Conservation (phyloP, 2,329 filamentous ascomycete genomes). For the Trichophyton schoenleinii region DNA sequence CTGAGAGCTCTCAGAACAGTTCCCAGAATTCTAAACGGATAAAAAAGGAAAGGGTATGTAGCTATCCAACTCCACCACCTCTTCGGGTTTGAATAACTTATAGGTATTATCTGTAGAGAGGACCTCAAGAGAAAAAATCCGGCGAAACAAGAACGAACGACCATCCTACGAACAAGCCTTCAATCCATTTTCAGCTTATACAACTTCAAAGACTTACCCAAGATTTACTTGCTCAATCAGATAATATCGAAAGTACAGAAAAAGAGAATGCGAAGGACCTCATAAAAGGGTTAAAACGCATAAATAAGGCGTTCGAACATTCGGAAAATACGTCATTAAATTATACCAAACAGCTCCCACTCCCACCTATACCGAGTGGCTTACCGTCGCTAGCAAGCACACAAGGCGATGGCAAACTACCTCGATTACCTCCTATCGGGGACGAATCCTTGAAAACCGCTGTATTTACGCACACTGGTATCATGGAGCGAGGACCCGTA, state of each 20-base stretch:
- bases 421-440: slow-evolving; percentile 45
- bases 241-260: slow-evolving; percentile 7
- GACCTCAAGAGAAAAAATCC: background rate
- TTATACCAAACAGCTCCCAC: background rate
- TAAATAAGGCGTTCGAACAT: background rate
- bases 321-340: slow-evolving; percentile 5
- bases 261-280: background rate
- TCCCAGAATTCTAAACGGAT: background rate
- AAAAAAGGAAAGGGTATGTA: slow-evolving; percentile 10
- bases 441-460: slow-evolving; percentile 48
- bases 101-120: background rate
- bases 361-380: background rate
- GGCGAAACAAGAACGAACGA: background rate
- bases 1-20: background rate
- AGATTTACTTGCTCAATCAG: slow-evolving; percentile 15
- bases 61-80: background rate
- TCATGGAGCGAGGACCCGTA: slow-evolving; percentile 13
- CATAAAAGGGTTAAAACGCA: background rate
- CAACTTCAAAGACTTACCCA: slow-evolving; percentile 15
- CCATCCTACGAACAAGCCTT: background rate
- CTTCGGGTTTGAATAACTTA: background rate
- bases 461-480: slow-evolving; percentile 55
- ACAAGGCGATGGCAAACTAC: slow-evolving; percentile 6
- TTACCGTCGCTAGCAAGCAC: background rate
- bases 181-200: slow-evolving; percentile 13